Base-by-base conservation (phyloP, 192 early-diverging fungal species). In the Podila verticillata region DNA sequence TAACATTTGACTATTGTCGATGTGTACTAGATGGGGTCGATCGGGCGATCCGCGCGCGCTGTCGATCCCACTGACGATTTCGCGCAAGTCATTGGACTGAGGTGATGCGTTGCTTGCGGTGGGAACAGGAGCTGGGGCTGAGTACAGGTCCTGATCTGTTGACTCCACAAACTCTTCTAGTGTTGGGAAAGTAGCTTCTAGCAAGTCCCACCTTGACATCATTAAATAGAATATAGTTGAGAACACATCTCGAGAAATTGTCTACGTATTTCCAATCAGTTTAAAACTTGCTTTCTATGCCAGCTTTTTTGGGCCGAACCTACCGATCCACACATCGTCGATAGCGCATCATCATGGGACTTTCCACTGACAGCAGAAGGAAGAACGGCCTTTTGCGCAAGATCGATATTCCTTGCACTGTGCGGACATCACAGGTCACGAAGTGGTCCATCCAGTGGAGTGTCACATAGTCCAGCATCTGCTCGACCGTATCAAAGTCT, bases 341-440 rank as follows among this genome's bases (percentile, higher is more conserved):
- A 79, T 92, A 95, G 34, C 96, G 91, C 24, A 91, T 75, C 30
- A 78, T 81, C 29, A 90, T 73, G 0, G 95, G 93, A n/a, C 94
- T 93, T 59, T 97, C 93, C 7, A 99, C 86, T n/a, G 92, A 88
- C 1, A 97, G 86, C 10, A 97, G 73, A 9, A 98, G 82, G 35
- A 96, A 91, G 84, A 97, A 95, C 0, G 94, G 94, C 2, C 94
- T 84, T 68, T 93, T 95, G 47, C 91, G 88, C 31, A 95, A 82
- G 20, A 86, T 58, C 54, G 89, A 83, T 57, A 95, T 81, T n/a
- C 90, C 88, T 15, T 84, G 65, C 17, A 84, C 70, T 44, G 64
- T 83, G 15, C 85, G 82, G 47, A 95, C 75, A 48, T 92, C 85
- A 62, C 88, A 89, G 12, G 93, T 90, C 4, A 95, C 92, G 82